A percentile compares a stretch with the other conserved stretches of the same genome.
phyloP scores from a whole-genome alignment of 768 basidiomycete genomes.

The Mycena kentingensis region DNA sequence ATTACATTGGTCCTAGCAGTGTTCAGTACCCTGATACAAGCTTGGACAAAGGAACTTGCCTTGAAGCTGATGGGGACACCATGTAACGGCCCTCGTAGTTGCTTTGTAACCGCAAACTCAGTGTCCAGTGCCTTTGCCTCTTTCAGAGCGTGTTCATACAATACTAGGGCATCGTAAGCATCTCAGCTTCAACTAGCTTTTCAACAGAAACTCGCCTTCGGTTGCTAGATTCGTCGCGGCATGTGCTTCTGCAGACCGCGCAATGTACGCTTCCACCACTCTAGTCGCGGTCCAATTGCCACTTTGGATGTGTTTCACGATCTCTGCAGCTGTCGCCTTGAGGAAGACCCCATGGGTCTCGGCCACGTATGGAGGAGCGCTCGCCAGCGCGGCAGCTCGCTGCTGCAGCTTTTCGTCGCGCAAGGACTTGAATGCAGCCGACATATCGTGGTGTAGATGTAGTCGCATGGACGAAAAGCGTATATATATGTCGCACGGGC shows the following conservation, averaged over 20 bases:
- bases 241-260: constrained; percentile 48
- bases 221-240: constrained; percentile 55
- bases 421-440: not conserved
- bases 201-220: constrained; percentile 42
- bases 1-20: constrained; percentile 15
- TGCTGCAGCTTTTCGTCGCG: not conserved
- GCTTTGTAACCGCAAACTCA: constrained; percentile 43
- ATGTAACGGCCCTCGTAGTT: constrained; percentile 52
- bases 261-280: constrained; percentile 46
- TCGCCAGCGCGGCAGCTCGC: not conserved
- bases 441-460: too few relatives aligned
- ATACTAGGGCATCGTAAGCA: constrained; percentile 40
- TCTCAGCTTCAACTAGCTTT: not conserved
- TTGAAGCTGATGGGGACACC: constrained; percentile 65
- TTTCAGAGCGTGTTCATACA: constrained; percentile 49
- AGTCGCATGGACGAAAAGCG: too few relatives aligned
- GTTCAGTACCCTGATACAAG: constrained; percentile 17
- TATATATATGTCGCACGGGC: too few relatives aligned
- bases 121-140: constrained; percentile 49
- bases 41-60: constrained; percentile 36
- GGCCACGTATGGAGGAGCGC: not conserved
- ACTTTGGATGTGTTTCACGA: constrained; percentile 41
- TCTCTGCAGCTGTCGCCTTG: constrained; percentile 36
- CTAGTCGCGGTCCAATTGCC: constrained; percentile 49
- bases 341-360: constrained; percentile 14